Base-by-base conservation (phyloP, 345 rosid genomes). In the Salix koriyanagi region DNA sequence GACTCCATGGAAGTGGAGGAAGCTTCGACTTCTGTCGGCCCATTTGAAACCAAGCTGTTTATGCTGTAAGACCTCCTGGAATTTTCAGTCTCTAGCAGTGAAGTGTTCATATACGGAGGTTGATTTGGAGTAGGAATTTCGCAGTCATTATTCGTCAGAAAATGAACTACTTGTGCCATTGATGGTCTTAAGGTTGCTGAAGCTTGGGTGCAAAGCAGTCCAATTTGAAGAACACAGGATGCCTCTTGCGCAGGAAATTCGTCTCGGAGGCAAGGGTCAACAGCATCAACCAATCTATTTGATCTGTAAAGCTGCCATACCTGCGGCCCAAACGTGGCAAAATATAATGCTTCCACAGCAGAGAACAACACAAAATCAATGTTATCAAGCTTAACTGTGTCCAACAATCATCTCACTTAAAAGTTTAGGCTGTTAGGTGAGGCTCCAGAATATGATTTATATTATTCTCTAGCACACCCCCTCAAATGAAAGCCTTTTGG, bases 201-300 rank as follows among this genome's bases (percentile, higher is more conserved):
- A 14, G 88, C 89, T 71, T 86, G 91, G 26, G 88, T 74, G 81
- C 89, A 88, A 28, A 88, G 32, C n/a, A 88, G 81, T 19, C 89
- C 89, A 4, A 86, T 81, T 71, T 73, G 91, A 39, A 88, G 89
- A 65, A 86, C 88, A 25, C 7, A 18, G 26, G 72, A 23, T 19
- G 79, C 84, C 32, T 82, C 84, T 65, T 80, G 46, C 15, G 52
- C 79, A 5, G 83, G 80, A 30, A 74, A 77, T 28, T 86, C 85
- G 30, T 66, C 77, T 67, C 44, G 69, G 60, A 85, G 75, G 48
- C 70, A 34, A 48, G 78, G 72, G 26, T 85, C 87, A 25, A 84
- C 79, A 3, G 88, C 87, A 69, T 84, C 87, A 6, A 66, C 65
- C 68, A 86, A 37, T 65, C 67, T 82, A 14, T 86, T 77, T 78